Evolutionary conservation across 176 grass and related monocot genomes (phyloP).

Genomic region (Olyra latifolia): DNA sequence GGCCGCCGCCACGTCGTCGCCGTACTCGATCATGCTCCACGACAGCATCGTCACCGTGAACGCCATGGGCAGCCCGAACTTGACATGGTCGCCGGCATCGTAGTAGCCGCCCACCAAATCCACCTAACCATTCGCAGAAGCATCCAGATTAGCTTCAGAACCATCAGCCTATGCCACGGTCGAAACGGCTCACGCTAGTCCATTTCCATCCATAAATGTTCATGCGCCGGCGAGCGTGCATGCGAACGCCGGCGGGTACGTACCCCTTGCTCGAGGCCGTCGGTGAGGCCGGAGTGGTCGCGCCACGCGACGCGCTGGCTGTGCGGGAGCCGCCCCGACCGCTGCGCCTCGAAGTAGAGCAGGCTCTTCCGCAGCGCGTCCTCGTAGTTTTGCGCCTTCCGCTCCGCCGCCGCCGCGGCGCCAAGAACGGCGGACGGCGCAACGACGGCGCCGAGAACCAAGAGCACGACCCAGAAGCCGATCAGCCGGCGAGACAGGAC

Average conservation of each 20-base stretch:
- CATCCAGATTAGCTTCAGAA: not conserved
- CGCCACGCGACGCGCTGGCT: constrained; percentile 82
- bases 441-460: not conserved
- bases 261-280: constrained; percentile 87
- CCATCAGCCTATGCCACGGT: not conserved
- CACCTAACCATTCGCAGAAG: constrained; percentile 32
- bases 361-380: constrained; percentile 83
- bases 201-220: not conserved
- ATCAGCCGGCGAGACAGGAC: not conserved
- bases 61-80: constrained; percentile 87
- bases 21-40: constrained; percentile 77
- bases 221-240: not conserved
- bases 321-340: constrained; percentile 83
- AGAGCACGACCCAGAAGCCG: not conserved
- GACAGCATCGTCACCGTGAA: constrained; percentile 91
- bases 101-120: constrained; percentile 86
- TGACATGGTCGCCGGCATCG: constrained; percentile 86
- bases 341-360: constrained; percentile 97
- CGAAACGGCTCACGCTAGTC: not conserved
- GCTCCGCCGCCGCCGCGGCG: not conserved
- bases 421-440: no score
- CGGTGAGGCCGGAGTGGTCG: constrained; percentile 91
- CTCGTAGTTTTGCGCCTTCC: constrained; percentile 58
- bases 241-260: not conserved
- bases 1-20: constrained; percentile 51